phyloP scores from a whole-genome alignment of 768 basidiomycete genomes.

The Pleurotus djamor region DNA sequence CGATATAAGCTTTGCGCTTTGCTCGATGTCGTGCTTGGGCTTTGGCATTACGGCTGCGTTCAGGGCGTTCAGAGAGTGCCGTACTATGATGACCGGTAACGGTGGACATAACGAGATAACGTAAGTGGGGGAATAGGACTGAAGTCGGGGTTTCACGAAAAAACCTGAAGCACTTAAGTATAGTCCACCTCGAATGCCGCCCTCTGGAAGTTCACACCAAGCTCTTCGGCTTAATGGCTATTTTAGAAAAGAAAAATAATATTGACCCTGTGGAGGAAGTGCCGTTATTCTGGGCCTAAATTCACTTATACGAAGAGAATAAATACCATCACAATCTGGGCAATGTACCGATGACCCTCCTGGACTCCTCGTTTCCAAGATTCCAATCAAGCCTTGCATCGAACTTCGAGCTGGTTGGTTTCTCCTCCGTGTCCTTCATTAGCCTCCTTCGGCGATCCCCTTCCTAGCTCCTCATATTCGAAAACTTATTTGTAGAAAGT shows the following conservation, averaged over 20 bases:
- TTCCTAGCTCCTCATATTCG: constrained; percentile 11
- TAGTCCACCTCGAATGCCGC: constrained; percentile 15
- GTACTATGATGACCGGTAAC: constrained; percentile 39
- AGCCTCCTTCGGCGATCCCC: constrained; percentile 8
- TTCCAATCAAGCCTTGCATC: not conserved
- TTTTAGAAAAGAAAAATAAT: constrained; percentile 5
- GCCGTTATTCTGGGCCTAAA: constrained; percentile 3
- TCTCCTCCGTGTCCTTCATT: constrained; percentile 10
- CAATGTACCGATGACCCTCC: constrained; percentile 7
- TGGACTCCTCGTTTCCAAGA: not conserved
- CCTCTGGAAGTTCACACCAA: constrained; percentile 10
- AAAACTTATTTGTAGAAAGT: constrained; percentile 8
- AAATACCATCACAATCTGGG: constrained; percentile 5
- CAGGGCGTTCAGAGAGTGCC: constrained; percentile 64
- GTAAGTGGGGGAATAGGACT: constrained; percentile 46
- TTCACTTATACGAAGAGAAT: not conserved
- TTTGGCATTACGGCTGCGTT: constrained; percentile 84
- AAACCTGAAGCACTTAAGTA: constrained; percentile 19
- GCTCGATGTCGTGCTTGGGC: constrained; percentile 90
- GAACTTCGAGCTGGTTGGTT: constrained; percentile 1
- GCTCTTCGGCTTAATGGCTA: constrained; percentile 3
- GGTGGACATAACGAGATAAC: constrained; percentile 55
- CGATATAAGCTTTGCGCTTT: constrained; percentile 92
- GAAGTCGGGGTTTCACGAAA: constrained; percentile 50
- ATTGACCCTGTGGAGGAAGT: constrained; percentile 8